A percentile compares a stretch with the other conserved stretches of the same genome.
phyloP scores from a whole-genome alignment of 163 green algal species.

The Scenedesmus sp. region DNA sequence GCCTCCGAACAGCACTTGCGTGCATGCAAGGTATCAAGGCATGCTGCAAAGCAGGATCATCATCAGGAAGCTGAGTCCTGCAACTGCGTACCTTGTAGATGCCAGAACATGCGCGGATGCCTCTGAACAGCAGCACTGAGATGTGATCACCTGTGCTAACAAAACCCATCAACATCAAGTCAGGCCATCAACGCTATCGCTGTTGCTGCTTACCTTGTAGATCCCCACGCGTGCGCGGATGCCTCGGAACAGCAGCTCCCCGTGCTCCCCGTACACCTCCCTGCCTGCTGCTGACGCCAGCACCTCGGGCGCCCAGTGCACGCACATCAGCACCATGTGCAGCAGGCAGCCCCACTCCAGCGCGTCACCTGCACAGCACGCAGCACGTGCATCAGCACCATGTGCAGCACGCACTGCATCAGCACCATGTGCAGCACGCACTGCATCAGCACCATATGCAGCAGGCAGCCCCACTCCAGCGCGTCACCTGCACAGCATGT shows the following conservation, averaged over 20 bases:
- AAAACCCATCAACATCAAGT: background rate
- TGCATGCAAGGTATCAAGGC: no score
- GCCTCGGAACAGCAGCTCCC: slow-evolving; percentile 56
- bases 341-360: slow-evolving; percentile 60
- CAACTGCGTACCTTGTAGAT: slow-evolving; percentile 50
- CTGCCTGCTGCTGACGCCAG: slow-evolving; percentile 1
- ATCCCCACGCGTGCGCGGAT: slow-evolving; percentile 55
- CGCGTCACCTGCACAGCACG: slow-evolving; percentile 34
- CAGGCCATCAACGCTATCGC: background rate
- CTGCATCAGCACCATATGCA: slow-evolving; percentile 55
- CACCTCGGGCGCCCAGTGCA: slow-evolving; percentile 56
- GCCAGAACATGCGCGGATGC: slow-evolving; percentile 53
- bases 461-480: slow-evolving; percentile 57
- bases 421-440: background rate
- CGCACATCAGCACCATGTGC: slow-evolving; percentile 57
- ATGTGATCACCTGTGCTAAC: background rate
- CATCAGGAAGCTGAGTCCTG: background rate
- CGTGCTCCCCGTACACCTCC: slow-evolving; percentile 16
- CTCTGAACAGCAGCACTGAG: slow-evolving; percentile 48
- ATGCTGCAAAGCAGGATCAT: background rate
- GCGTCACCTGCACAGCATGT: slow-evolving; percentile 33
- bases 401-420: background rate
- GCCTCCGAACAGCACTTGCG: no score
- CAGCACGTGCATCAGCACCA: background rate
- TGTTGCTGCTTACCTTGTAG: slow-evolving; percentile 42